Conservation (phyloP, 2,329 filamentous ascomycete genomes). For the Trichoderma pleuroti region DNA sequence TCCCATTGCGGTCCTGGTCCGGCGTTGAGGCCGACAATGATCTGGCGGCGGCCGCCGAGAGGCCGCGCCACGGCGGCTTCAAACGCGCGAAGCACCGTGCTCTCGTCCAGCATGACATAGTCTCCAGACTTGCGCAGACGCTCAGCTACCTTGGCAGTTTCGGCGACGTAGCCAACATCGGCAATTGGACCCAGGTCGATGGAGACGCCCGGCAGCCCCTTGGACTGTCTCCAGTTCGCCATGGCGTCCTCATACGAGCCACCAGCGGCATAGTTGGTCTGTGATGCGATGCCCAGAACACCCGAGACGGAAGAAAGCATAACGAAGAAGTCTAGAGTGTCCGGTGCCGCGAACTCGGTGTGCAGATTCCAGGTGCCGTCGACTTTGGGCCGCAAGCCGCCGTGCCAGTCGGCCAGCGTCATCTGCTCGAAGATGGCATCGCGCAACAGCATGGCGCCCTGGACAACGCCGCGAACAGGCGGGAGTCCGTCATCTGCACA, state of each 20-base stretch:
- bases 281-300: neutral
- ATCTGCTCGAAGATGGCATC: neutral
- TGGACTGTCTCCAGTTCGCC: conserved; percentile 12
- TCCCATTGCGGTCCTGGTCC: neutral
- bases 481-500: neutral
- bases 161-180: neutral
- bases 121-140: neutral
- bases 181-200: neutral
- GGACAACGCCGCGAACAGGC: neutral
- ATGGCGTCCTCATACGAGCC: conserved; percentile 17
- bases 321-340: conserved; percentile 16
- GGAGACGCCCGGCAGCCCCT: neutral
- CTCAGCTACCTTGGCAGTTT: neutral
- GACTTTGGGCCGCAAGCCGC: neutral
- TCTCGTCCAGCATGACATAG: neutral
- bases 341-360: neutral
- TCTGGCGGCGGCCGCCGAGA: neutral
- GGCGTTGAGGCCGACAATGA: neutral
- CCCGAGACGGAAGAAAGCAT: conserved; percentile 13
- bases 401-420: neutral
- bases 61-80: neutral
- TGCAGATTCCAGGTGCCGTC: conserved; percentile 11
- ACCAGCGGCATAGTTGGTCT: conserved; percentile 18
- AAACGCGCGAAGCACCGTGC: neutral
- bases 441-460: neutral